These are phyloP conservation scores for Tricholoma sp. DNA, from an alignment of 768 basidiomycete genomes.

Conservation along the genomic window DNA sequence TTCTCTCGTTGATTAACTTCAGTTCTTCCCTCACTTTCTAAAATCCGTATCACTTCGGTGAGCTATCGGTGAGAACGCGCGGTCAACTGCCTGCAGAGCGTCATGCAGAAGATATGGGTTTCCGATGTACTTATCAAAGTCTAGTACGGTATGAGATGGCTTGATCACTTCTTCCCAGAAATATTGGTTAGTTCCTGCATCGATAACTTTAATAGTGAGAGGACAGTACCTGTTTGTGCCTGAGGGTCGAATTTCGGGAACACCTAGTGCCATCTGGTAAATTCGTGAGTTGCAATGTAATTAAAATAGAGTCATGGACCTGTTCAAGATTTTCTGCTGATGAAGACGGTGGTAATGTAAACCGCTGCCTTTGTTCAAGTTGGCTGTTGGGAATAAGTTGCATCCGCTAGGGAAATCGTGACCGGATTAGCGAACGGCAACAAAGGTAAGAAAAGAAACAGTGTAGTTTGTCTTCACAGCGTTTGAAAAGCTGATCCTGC, in stretches of 20 bases:
- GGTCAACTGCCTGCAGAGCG: constrained; percentile 39
- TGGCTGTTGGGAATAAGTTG: constrained; percentile 35
- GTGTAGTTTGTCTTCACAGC: constrained; percentile 20
- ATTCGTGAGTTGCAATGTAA: background rate
- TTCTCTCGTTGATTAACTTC: constrained; percentile 29
- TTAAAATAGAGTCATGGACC: constrained; percentile 20
- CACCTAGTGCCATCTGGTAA: constrained; percentile 26
- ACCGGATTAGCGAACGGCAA: background rate
- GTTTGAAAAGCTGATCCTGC: too few relatives aligned
- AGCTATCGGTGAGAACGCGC: constrained; percentile 20
- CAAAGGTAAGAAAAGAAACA: background rate
- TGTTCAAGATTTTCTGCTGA: constrained; percentile 42
- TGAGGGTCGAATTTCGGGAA: constrained; percentile 41
- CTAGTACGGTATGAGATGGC: constrained; percentile 18
- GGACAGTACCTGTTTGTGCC: constrained; percentile 21
- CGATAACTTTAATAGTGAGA: background rate
- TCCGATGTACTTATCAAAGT: constrained; percentile 28
- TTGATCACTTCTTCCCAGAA: constrained; percentile 12
- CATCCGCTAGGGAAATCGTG: constrained; percentile 20
- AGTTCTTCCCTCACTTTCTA: constrained; percentile 37
- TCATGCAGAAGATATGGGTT: constrained; percentile 44
- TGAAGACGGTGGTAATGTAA: constrained; percentile 42
- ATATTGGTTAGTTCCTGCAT: background rate
- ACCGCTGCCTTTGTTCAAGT: constrained; percentile 22
- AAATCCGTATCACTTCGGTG: constrained; percentile 34